phyloP scores from a whole-genome alignment of 495 filamentous ascomycete species.

The Annulohypoxylon moriforme region DNA sequence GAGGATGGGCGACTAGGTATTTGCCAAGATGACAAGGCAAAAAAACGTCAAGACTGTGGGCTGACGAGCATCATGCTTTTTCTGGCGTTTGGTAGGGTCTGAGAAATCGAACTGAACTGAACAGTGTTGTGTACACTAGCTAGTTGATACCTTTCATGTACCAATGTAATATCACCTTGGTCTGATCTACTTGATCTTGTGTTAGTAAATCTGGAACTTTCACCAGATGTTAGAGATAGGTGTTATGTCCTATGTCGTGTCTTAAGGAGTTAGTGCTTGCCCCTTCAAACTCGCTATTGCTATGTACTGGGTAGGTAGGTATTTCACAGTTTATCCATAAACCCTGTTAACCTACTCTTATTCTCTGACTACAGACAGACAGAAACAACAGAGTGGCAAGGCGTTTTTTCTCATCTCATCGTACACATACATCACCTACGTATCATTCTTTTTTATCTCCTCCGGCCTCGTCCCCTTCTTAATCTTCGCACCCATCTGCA shows the following conservation, averaged over 20 bases:
- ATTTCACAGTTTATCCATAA: too few relatives aligned
- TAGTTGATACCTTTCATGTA: constrained; percentile 37
- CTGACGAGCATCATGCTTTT: constrained; percentile 10
- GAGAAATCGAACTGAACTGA: not conserved
- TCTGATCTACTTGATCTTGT: not conserved
- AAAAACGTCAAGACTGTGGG: not conserved
- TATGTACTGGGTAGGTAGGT: too few relatives aligned
- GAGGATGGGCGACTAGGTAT: too few relatives aligned
- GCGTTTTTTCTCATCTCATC: not conserved
- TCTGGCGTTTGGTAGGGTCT: constrained; percentile 31
- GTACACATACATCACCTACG: not conserved
- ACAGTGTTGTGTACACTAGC: constrained; percentile 37
- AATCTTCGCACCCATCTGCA: constrained; percentile 56
- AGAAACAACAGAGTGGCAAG: too few relatives aligned
- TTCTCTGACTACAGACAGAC: too few relatives aligned
- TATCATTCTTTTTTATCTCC: not conserved
- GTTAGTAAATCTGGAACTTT: not conserved
- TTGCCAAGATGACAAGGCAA: not conserved
- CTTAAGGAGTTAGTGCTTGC: not conserved
- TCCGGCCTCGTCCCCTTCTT: not conserved
- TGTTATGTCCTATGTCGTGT: not conserved
- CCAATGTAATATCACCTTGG: constrained; percentile 29
- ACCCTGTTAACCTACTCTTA: too few relatives aligned
- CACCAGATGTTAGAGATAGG: not conserved
- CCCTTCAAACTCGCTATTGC: not conserved